Evolutionary conservation across 768 basidiomycete genomes (phyloP), one percentile per base, ranked within the genome.

Genomic region (Epithele typhae): DNA sequence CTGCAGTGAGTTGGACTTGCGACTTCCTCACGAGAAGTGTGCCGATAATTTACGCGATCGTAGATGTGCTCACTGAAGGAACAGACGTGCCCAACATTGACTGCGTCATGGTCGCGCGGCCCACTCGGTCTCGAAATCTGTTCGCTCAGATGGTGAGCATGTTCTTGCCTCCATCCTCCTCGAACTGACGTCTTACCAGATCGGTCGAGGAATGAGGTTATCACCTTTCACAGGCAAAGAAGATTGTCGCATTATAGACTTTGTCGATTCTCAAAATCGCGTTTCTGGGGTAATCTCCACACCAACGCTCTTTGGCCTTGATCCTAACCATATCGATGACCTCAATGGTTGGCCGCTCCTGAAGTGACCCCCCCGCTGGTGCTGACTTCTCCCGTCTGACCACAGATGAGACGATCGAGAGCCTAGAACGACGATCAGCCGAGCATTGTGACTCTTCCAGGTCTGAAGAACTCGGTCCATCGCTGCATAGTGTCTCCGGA

Each of bases 41-140:
- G n/a, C n/a, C n/a, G n/a, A n/a, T n/a, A n/a, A n/a, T n/a, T n/a
- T n/a, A n/a, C n/a, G n/a, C n/a, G n/a, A n/a, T n/a, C n/a, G n/a
- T n/a, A 85, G 91, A 91, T 18, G 87, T 96, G 39, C 71, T 96
- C 53, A 95, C 92, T 1, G 93, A 96, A 69, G 93, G 93, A 3
- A 81, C 92, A 17, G 94, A 98, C 68, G 91, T 97, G 42, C 94
- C 94, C 2, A 90, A 89, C 49, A 87, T 96, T 45, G 94, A 98
- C 58, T 96, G 93, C 52, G 77, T 97, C 8, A 63, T 97, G 25
- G 69, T 97, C 17, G 92, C 88, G 14, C 75, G 91, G 17, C 94
- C 94, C 15, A 97, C 94, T 2, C 77, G 87, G 21, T 95, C 92
- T 11, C 75, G 81, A 25, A 97, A 95, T 61, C 65, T 95, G 10